These are phyloP conservation scores for Phytopythium helicoides DNA, from an alignment of 352 stramenopile genomes.

Conservation along the genomic window DNA sequence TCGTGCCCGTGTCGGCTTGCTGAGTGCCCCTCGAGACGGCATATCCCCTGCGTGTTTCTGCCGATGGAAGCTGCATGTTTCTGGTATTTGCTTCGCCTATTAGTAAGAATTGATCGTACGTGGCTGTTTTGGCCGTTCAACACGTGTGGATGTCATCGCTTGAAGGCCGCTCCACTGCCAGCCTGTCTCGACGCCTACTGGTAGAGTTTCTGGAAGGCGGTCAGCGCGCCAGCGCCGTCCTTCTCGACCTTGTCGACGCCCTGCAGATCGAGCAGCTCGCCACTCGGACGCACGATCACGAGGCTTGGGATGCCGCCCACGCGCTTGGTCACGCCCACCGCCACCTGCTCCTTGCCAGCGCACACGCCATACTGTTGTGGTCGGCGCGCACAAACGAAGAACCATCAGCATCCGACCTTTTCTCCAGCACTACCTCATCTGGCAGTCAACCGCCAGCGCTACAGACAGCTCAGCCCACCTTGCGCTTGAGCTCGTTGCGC, in stretches of 20 bases:
- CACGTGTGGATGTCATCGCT: neutral
- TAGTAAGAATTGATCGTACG: neutral
- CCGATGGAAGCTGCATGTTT: neutral
- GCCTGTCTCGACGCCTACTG: neutral
- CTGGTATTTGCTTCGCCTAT: neutral
- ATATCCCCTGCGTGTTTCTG: neutral
- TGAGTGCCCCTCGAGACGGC: no score
- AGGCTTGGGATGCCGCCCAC: slow-evolving; percentile 74
- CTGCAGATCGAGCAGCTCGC: slow-evolving; percentile 66
- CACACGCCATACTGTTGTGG: slow-evolving; percentile 60
- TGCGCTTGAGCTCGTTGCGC: slow-evolving; percentile 73
- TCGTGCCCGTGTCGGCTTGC: slow-evolving; percentile 44
- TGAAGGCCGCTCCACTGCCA: neutral
- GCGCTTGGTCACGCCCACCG: slow-evolving; percentile 55
- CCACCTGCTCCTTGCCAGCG: slow-evolving; percentile 55
- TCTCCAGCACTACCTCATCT: neutral
- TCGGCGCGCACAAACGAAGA: neutral
- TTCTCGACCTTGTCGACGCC: slow-evolving; percentile 58
- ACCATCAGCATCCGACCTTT: neutral
- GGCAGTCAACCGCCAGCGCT: no score
- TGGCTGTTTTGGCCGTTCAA: neutral
- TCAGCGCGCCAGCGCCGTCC: slow-evolving; percentile 41
- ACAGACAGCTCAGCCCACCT: slow-evolving; percentile 20
- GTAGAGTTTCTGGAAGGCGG: slow-evolving; percentile 32
- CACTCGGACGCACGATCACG: slow-evolving; percentile 57